Percentiles rank a stretch among this genome's conserved stretches.
phyloP scores from a whole-genome alignment of 2,329 filamentous ascomycete genomes.

The Penicillium sp. region DNA sequence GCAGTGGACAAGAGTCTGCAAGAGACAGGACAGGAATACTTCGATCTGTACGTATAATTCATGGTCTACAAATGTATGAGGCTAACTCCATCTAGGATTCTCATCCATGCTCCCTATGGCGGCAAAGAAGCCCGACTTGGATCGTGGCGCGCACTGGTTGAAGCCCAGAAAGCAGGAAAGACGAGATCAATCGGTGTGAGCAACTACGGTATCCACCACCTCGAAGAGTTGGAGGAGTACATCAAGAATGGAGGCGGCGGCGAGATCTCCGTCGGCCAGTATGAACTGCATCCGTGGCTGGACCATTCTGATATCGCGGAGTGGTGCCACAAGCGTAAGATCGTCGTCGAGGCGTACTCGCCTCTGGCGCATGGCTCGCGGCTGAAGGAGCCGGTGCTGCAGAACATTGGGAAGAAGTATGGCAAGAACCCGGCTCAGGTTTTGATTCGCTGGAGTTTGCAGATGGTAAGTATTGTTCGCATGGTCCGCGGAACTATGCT shows the following conservation, averaged over 20 bases:
- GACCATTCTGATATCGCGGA: constrained; percentile 62
- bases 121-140: constrained; percentile 62
- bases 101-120: constrained; percentile 74
- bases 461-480: constrained; percentile 58
- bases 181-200: constrained; percentile 67
- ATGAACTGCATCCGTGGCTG: constrained; percentile 79
- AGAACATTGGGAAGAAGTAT: constrained; percentile 62
- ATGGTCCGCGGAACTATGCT: constrained; percentile 3
- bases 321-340: constrained; percentile 61
- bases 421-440: constrained; percentile 66
- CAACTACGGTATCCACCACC: constrained; percentile 71
- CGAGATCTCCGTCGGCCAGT: constrained; percentile 68
- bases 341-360: constrained; percentile 73
- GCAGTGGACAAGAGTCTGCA: constrained; percentile 60
- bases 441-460: constrained; percentile 71
- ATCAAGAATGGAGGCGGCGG: constrained; percentile 58
- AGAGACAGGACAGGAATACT: constrained; percentile 63
- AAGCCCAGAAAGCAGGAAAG: constrained; percentile 68
- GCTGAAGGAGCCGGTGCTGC: constrained; percentile 62
- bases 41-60: constrained; percentile 59
- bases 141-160: constrained; percentile 71
- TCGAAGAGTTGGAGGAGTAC: constrained; percentile 56
- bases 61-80: too few relatives aligned
- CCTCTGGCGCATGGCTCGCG: constrained; percentile 67
- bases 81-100: constrained; percentile 37